Conservation (phyloP, 306 rosid species). For the Castanea sativa region DNA sequence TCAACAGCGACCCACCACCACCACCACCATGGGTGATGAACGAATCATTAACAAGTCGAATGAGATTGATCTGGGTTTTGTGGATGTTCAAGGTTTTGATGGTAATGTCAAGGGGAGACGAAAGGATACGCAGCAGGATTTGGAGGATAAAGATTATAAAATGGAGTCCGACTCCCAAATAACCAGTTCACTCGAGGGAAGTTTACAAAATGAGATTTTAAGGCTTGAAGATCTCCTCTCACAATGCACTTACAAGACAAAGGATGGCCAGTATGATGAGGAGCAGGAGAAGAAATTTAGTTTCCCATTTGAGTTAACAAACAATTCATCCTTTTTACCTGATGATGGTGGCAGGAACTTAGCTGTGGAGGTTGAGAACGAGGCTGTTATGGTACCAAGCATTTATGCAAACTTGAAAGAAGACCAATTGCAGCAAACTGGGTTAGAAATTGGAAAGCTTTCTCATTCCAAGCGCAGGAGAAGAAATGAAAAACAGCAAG, state of each 20-base stretch:
- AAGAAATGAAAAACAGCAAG: not conserved
- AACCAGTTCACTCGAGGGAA: not conserved
- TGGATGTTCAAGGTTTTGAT: not conserved
- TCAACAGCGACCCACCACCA: too few relatives aligned
- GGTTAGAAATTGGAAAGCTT: not conserved
- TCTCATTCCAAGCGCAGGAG: not conserved
- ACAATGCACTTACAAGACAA: not conserved
- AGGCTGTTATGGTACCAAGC: not conserved
- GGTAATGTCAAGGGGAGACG: not conserved
- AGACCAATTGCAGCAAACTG: not conserved
- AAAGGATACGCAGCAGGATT: not conserved
- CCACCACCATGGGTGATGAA: too few relatives aligned
- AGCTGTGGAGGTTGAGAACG: not conserved
- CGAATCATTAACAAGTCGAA: not conserved
- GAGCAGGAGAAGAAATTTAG: not conserved
- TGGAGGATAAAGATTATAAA: not conserved
- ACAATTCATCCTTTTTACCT: not conserved
- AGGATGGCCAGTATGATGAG: not conserved
- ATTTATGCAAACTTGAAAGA: not conserved
- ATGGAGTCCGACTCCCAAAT: not conserved
- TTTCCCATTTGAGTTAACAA: not conserved
- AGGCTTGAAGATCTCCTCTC: conserved; percentile 14
- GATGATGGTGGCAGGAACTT: not conserved
- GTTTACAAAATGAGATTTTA: not conserved
- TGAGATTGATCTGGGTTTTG: not conserved